Evolutionary conservation across 768 basidiomycete genomes (phyloP).

Genomic region (Leccinum arenicola): DNA sequence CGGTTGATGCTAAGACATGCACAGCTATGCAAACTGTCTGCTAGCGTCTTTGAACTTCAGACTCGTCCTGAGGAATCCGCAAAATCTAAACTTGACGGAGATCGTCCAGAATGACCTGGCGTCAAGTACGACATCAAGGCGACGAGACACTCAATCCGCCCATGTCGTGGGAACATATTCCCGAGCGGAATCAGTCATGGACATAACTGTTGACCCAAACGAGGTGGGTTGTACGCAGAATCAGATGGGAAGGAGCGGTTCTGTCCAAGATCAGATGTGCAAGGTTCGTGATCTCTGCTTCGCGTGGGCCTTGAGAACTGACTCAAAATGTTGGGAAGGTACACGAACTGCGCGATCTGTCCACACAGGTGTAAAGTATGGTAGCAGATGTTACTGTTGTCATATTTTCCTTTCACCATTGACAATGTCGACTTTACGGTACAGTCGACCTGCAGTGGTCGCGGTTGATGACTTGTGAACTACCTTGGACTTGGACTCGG

Average conservation of each 20-base stretch:
- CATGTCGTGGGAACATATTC: background rate
- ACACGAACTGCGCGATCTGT: background rate
- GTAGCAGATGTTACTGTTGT: too few relatives aligned
- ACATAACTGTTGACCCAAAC: background rate
- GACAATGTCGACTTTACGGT: too few relatives aligned
- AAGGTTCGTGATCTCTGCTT: background rate
- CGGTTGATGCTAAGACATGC: background rate
- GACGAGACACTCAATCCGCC: background rate
- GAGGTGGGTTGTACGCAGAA: background rate
- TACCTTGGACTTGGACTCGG: too few relatives aligned
- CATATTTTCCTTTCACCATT: too few relatives aligned
- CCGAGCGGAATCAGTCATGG: background rate
- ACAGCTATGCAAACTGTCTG: conserved; percentile 13
- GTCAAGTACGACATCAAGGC: too few relatives aligned
- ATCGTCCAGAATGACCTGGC: background rate
- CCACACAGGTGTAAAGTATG: background rate
- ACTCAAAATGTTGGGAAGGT: background rate
- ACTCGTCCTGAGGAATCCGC: background rate
- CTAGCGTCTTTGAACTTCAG: conserved; percentile 9
- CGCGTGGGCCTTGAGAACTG: too few relatives aligned
- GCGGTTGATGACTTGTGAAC: background rate
- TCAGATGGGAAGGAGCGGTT: background rate
- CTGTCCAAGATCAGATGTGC: too few relatives aligned
- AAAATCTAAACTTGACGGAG: background rate
- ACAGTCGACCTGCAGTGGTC: background rate